Percentiles rank a stretch among this genome's conserved stretches.
These are phyloP conservation scores for Plectosphaerella plurivora DNA, from an alignment of 2,329 filamentous ascomycete genomes.

Conservation along the genomic window DNA sequence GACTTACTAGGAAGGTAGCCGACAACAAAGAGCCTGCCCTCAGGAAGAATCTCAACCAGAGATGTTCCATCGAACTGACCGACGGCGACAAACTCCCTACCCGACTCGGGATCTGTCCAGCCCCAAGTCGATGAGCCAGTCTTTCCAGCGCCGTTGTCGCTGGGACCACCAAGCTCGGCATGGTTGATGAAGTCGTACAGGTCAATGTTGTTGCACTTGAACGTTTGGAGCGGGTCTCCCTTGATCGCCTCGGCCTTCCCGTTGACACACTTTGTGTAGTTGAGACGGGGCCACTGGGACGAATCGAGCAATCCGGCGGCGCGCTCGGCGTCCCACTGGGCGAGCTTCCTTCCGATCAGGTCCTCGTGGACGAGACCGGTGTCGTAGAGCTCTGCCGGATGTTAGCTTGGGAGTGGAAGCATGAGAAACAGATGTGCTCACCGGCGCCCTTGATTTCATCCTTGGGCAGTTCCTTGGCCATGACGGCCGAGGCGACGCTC, in stretches of 20 bases:
- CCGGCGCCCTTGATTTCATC: slow-evolving; percentile 8
- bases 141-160: slow-evolving; percentile 9
- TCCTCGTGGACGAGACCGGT: slow-evolving; percentile 10
- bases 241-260: slow-evolving; percentile 10
- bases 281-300: slow-evolving; percentile 9
- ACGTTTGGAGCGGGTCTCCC: slow-evolving; percentile 11
- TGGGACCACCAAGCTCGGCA: slow-evolving; percentile 38
- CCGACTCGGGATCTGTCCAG: slow-evolving; percentile 31
- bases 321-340: slow-evolving; percentile 4
- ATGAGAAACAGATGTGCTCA: background rate
- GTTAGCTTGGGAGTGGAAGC: background rate
- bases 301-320: slow-evolving; percentile 9
- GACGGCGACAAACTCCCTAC: slow-evolving; percentile 31
- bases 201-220: slow-evolving; percentile 29
- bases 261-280: slow-evolving; percentile 11
- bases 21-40: slow-evolving; percentile 34
- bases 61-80: slow-evolving; percentile 30
- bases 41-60: slow-evolving; percentile 34
- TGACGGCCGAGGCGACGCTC: slow-evolving; percentile 6
- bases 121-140: slow-evolving; percentile 28
- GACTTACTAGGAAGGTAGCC: slow-evolving; percentile 25
- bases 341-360: slow-evolving; percentile 11
- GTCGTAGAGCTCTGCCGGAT: slow-evolving; percentile 11
- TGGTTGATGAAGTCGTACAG: slow-evolving; percentile 51
- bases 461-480: slow-evolving; percentile 11